phyloP scores from a whole-genome alignment of 2,329 filamentous ascomycete genomes.

The Calonectria ilicicola region DNA sequence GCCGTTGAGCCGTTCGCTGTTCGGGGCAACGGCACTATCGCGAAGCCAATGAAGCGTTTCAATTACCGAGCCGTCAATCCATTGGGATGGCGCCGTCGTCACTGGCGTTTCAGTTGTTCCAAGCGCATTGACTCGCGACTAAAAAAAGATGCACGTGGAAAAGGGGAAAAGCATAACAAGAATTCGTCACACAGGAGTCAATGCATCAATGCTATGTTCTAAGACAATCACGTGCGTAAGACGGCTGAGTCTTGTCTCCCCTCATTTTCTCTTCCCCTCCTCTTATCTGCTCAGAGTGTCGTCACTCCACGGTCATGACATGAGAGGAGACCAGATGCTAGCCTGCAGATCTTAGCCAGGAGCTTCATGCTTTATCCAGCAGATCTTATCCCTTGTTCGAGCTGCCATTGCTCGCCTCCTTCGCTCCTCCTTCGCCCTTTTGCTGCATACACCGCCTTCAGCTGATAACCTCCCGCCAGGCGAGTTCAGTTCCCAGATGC shows the following conservation, averaged over 20 bases:
- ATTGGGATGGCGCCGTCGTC: neutral
- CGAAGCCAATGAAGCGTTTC: neutral
- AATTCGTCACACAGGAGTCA: neutral
- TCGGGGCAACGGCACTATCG: neutral
- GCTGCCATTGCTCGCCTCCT: neutral
- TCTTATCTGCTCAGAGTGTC: neutral
- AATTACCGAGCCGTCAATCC: neutral
- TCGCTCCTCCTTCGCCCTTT: neutral
- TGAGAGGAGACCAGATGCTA: neutral
- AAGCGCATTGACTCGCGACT: neutral
- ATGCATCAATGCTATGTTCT: neutral
- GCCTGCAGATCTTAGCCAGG: neutral
- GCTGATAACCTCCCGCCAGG: neutral
- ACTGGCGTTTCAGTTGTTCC: neutral
- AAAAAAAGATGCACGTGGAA: neutral
- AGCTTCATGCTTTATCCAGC: neutral
- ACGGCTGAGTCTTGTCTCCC: neutral
- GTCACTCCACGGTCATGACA: neutral
- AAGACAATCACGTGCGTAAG: neutral
- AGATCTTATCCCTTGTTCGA: neutral
- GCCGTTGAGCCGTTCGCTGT: no score
- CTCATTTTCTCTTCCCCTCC: neutral
- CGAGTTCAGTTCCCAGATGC: neutral
- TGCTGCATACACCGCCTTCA: neutral
- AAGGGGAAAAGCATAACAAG: neutral